These are phyloP conservation scores for Fusarium subglutinans DNA, from an alignment of 2,329 filamentous ascomycete genomes.

Conservation along the genomic window DNA sequence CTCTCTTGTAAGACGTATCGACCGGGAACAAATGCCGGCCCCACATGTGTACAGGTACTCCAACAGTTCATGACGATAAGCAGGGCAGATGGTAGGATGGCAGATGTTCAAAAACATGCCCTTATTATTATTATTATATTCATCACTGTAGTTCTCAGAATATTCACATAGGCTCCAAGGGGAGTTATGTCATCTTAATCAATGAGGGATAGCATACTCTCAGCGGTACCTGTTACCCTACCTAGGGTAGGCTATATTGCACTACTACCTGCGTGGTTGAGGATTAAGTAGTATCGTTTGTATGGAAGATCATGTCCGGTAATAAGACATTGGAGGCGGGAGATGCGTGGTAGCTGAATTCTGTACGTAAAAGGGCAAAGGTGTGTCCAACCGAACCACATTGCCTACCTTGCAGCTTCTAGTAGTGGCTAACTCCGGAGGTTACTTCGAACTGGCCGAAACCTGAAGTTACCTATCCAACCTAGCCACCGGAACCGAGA, in stretches of 20 bases:
- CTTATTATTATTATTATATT: background rate
- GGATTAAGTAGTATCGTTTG: background rate
- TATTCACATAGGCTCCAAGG: background rate
- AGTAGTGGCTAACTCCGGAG: background rate
- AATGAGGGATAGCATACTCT: background rate
- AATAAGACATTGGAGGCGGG: background rate
- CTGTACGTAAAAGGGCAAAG: background rate
- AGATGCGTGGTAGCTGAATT: constrained; percentile 1
- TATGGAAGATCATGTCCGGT: constrained; percentile 34
- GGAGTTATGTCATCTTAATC: background rate
- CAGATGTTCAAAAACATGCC: background rate
- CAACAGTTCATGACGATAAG: background rate
- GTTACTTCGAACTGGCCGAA: background rate
- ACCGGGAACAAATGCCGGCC: constrained; percentile 41
- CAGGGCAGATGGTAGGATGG: background rate
- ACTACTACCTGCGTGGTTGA: background rate
- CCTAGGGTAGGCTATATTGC: background rate
- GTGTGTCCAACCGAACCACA: background rate
- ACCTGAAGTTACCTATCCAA: background rate
- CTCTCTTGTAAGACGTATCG: constrained; percentile 13
- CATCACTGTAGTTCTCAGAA: background rate
- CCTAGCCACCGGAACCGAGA: constrained; percentile 24
- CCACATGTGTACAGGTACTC: constrained; percentile 9
- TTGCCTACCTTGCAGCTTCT: background rate
- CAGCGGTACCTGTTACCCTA: background rate